These are phyloP conservation scores for Sporothrix pseudoabietina DNA, from an alignment of 2,329 filamentous ascomycete genomes.

Conservation along the genomic window DNA sequence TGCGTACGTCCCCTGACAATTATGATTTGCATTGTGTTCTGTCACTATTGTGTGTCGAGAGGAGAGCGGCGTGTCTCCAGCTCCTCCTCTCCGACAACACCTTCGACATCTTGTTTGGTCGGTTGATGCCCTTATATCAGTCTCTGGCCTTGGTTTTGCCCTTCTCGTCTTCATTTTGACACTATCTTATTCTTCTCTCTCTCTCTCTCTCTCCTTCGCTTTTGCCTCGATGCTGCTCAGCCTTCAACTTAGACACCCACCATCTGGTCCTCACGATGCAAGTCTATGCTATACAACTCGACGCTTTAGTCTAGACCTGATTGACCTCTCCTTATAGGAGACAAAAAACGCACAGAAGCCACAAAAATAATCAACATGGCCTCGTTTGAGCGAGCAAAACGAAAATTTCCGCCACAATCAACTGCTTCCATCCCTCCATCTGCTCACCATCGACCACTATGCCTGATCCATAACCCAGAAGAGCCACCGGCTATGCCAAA, in stretches of 20 bases:
- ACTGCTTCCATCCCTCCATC: not conserved
- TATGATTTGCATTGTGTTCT: not conserved
- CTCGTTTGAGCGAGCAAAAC: not conserved
- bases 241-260: too few species aligned
- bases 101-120: not conserved
- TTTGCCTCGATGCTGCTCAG: not conserved
- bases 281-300: not conserved
- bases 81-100: not conserved
- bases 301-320: not conserved
- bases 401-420: not conserved
- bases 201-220: not conserved
- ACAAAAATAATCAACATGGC: not conserved
- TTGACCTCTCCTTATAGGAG: not conserved
- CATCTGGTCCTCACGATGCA: not conserved
- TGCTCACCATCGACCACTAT: not conserved
- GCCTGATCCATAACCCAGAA: constrained; percentile 16
- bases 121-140: not conserved
- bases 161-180: not conserved
- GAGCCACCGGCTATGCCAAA: not conserved
- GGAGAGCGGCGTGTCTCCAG: not conserved
- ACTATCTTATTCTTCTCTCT: not conserved
- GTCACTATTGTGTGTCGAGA: not conserved
- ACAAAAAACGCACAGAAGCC: not conserved
- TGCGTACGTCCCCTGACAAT: not conserved
- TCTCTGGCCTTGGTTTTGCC: not conserved